Evolutionary conservation across 805 yeast species (phyloP).

Genomic region (Kazachstania psychrophila): DNA sequence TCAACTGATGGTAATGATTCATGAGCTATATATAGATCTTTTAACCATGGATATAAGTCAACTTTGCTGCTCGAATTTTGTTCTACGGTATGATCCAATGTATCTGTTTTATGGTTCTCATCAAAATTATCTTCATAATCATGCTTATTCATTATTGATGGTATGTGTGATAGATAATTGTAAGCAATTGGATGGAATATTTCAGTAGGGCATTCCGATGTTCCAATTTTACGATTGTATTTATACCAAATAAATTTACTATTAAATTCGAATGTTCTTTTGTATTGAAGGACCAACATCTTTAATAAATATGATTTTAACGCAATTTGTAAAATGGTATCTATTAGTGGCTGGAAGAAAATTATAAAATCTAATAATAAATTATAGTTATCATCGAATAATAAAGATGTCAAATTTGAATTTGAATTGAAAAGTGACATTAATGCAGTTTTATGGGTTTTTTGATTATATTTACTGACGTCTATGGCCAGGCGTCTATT

Average conservation of each 20-base stretch:
- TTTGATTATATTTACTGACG: not conserved
- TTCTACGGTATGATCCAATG: not conserved
- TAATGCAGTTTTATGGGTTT: conserved; percentile 4
- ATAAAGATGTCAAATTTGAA: conserved; percentile 1
- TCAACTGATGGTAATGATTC: too few species aligned
- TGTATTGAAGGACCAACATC: conserved; percentile 8
- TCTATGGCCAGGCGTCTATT: not conserved
- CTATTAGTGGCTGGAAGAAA: conserved; percentile 2
- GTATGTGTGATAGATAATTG: not conserved
- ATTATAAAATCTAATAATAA: conserved; percentile 10
- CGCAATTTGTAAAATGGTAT: not conserved
- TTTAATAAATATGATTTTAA: conserved; percentile 3
- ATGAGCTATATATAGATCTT: not conserved
- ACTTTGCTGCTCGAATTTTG: not conserved
- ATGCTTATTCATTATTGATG: not conserved
- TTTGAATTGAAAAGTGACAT: conserved; percentile 2
- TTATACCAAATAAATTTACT: conserved; percentile 8
- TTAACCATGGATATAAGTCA: not conserved
- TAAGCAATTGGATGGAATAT: not conserved
- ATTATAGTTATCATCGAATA: conserved; percentile 7
- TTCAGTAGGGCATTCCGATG: not conserved
- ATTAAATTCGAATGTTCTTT: conserved; percentile 6
- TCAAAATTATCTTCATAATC: not conserved
- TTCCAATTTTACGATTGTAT: not conserved
- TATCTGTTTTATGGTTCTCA: not conserved